Evolutionary conservation across 2,329 filamentous ascomycete species (phyloP).

Genomic region (Salinomyces thailandicus): DNA sequence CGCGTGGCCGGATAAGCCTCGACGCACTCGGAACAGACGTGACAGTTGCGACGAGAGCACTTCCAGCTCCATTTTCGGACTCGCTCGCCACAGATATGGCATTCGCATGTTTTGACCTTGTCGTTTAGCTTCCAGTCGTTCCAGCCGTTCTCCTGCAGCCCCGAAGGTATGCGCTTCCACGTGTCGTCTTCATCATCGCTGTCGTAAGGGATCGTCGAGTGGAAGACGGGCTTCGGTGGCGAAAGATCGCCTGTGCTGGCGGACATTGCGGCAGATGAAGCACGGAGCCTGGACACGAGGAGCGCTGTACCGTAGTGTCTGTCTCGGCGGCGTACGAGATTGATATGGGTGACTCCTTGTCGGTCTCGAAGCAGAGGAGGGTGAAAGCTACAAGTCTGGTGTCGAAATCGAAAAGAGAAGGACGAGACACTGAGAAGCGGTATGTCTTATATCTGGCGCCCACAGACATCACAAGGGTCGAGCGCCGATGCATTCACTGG

Average conservation of each 20-base stretch:
- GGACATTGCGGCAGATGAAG: too few relatives aligned
- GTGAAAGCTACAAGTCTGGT: too few relatives aligned
- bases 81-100: constrained; percentile 11
- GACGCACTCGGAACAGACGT: constrained; percentile 13
- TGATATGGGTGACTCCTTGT: too few relatives aligned
- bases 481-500: too few relatives aligned
- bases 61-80: constrained; percentile 11
- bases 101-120: constrained; percentile 15
- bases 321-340: too few relatives aligned
- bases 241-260: background rate
- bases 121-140: constrained; percentile 10
- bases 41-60: constrained; percentile 10
- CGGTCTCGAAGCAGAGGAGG: too few relatives aligned
- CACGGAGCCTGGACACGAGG: too few relatives aligned
- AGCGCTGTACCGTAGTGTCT: too few relatives aligned
- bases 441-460: too few relatives aligned
- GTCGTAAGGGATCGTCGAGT: background rate
- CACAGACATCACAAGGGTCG: too few relatives aligned
- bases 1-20: constrained; percentile 3
- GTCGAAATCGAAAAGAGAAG: too few relatives aligned
- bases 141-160: constrained; percentile 1
- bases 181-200: background rate
- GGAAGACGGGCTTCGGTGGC: background rate
- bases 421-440: too few relatives aligned
- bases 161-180: background rate